Conservation (phyloP, 2,329 filamentous ascomycete genomes). For the Colletotrichum cordylinicola region DNA sequence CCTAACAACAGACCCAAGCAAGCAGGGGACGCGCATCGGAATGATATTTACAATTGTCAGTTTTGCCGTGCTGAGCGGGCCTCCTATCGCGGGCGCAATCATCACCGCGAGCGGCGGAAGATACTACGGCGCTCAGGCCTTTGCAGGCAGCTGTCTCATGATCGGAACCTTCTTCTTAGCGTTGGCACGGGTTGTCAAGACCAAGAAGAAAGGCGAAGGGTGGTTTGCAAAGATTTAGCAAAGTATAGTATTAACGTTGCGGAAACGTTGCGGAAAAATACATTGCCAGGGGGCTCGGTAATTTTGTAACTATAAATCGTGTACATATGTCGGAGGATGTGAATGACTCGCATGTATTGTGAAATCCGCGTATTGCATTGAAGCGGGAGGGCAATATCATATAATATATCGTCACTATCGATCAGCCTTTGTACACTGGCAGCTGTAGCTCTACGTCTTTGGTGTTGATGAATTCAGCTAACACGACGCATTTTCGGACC, state of each 20-base stretch:
- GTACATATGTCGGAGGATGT: not conserved
- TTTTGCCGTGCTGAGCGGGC: slow-evolving; percentile 57
- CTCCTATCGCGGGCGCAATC: slow-evolving; percentile 56
- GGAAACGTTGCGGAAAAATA: not conserved
- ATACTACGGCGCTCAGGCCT: slow-evolving; percentile 55
- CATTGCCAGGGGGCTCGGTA: not conserved
- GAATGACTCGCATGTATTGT: not conserved
- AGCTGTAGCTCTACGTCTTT: not conserved
- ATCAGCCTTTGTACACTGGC: not conserved
- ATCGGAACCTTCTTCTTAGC: slow-evolving; percentile 45
- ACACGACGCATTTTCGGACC: accelerated
- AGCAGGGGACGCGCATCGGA: slow-evolving; percentile 60
- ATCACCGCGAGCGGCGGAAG: slow-evolving; percentile 45
- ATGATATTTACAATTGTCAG: slow-evolving; percentile 64
- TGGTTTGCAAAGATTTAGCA: slow-evolving; percentile 45
- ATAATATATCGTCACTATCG: not conserved
- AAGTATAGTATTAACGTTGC: not conserved
- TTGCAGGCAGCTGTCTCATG: slow-evolving; percentile 49
- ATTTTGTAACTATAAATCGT: not conserved
- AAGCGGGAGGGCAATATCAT: not conserved
- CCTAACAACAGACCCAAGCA: slow-evolving; percentile 56
- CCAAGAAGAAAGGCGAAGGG: slow-evolving; percentile 39
- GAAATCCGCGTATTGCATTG: not conserved
- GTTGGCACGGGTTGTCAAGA: slow-evolving; percentile 42
- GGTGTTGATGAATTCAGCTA: not conserved